Percentiles rank a stretch among this genome's conserved stretches.
phyloP scores from a whole-genome alignment of 805 yeast genomes.

The Kurtzmaniella cleridarum region DNA sequence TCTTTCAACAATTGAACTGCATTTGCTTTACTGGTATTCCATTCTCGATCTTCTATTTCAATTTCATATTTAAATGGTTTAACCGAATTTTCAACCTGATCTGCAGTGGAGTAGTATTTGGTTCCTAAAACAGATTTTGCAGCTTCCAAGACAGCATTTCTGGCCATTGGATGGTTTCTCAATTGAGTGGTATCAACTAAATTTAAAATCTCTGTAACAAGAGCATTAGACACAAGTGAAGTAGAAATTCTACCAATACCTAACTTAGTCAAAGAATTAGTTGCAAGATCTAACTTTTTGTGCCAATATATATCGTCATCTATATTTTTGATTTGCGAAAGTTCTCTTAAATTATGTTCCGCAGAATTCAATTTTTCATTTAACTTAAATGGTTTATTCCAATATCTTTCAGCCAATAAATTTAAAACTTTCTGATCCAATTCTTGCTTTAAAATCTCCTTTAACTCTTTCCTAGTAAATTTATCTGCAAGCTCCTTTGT shows the following conservation, averaged over 20 bases:
- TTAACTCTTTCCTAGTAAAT: conserved; percentile 79
- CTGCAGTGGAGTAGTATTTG: conserved; percentile 87
- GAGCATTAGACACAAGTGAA: conserved; percentile 70
- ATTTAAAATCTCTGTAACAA: conserved; percentile 70
- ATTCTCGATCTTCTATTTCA: conserved; percentile 92
- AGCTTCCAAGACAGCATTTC: conserved; percentile 76
- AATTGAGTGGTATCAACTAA: conserved; percentile 71
- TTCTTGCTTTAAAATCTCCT: conserved; percentile 71
- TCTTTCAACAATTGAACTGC: conserved; percentile 70
- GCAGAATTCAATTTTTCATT: conserved; percentile 13
- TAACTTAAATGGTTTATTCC: conserved; percentile 62
- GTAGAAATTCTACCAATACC: conserved; percentile 94
- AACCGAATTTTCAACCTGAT: conserved; percentile 96
- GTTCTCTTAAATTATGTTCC: conserved; percentile 50
- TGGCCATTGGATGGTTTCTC: conserved; percentile 81
- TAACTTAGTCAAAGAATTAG: conserved; percentile 78
- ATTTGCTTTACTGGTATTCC: conserved; percentile 79
- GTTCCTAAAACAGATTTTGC: conserved; percentile 73
- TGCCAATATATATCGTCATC: conserved; percentile 83
- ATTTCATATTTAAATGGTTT: conserved; percentile 97
- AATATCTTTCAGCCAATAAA: conserved; percentile 80
- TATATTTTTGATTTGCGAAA: conserved; percentile 43
- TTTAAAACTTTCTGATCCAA: conserved; percentile 88
- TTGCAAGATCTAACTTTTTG: conserved; percentile 75
- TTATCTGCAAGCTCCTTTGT: conserved; percentile 81